These are phyloP conservation scores for Eucalyptus lansdowneana DNA, from an alignment of 345 rosid species.

Conservation along the genomic window DNA sequence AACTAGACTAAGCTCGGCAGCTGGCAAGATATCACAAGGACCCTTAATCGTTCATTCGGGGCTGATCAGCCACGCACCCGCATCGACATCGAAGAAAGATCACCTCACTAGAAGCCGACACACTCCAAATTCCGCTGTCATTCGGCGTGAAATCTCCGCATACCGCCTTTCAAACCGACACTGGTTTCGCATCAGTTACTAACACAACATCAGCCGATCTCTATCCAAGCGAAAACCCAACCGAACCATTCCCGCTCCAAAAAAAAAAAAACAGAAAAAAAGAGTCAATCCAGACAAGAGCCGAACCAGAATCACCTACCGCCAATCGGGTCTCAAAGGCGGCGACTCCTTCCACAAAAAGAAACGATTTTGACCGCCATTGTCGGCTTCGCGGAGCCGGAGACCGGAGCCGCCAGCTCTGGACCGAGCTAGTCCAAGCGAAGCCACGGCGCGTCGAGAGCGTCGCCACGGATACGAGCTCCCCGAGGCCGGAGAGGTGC, in stretches of 20 bases:
- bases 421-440: neutral
- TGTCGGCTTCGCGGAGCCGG: neutral
- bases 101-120: neutral
- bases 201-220: neutral
- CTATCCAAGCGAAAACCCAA: neutral
- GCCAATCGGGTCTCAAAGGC: neutral
- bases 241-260: neutral
- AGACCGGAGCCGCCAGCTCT: neutral
- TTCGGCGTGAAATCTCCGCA: neutral
- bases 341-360: neutral
- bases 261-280: neutral
- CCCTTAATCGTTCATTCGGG: neutral
- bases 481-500: neutral
- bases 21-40: neutral
- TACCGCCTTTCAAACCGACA: neutral
- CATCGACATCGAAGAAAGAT: neutral
- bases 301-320: neutral
- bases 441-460: neutral
- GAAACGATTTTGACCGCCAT: neutral
- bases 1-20: neutral
- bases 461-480: neutral
- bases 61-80: neutral
- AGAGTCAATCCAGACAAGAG: neutral
- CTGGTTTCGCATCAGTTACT: neutral
- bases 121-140: neutral